Conservation (phyloP, 306 rosid species). For the Quercus suber region DNA sequence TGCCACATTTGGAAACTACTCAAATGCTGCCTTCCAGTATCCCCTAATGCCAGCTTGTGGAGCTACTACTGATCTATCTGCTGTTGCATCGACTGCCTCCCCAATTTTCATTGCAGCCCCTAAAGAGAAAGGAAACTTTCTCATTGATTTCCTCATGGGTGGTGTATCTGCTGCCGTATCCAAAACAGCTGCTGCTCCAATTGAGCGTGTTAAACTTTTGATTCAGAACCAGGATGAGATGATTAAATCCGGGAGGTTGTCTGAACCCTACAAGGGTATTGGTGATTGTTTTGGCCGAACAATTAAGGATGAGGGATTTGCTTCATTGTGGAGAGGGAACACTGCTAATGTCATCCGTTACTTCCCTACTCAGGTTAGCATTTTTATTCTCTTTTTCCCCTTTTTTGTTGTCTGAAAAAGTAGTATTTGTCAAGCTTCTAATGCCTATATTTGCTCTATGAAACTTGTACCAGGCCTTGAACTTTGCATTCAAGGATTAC, state of each 20-base stretch:
- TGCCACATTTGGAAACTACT: conserved; percentile 49
- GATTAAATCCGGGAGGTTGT: conserved; percentile 73
- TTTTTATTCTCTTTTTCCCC: background rate
- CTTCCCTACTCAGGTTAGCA: conserved; percentile 69
- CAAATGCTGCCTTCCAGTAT: conserved; percentile 62
- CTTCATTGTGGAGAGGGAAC: conserved; percentile 85
- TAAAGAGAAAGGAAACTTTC: conserved; percentile 64
- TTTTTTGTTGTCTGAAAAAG: background rate
- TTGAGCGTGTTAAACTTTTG: conserved; percentile 85
- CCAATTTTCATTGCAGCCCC: conserved; percentile 82
- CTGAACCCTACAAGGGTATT: conserved; percentile 93
- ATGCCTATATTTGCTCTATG: conserved; percentile 7
- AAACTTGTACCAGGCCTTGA: conserved; percentile 57
- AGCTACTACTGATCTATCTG: conserved; percentile 52
- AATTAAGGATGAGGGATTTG: conserved; percentile 59
- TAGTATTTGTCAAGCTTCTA: background rate
- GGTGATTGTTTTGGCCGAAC: conserved; percentile 80
- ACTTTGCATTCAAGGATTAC: conserved; percentile 93
- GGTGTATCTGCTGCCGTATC: conserved; percentile 97
- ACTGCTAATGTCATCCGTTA: conserved; percentile 89
- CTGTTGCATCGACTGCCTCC: conserved; percentile 58
- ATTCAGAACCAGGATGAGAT: conserved; percentile 93
- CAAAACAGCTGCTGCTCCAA: conserved; percentile 93
- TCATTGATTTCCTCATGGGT: conserved; percentile 83
- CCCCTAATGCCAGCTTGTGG: conserved; percentile 47